These are phyloP conservation scores for Taiozyma sp. DNA, from an alignment of 1,139 yeast genomes.

Conservation along the genomic window DNA sequence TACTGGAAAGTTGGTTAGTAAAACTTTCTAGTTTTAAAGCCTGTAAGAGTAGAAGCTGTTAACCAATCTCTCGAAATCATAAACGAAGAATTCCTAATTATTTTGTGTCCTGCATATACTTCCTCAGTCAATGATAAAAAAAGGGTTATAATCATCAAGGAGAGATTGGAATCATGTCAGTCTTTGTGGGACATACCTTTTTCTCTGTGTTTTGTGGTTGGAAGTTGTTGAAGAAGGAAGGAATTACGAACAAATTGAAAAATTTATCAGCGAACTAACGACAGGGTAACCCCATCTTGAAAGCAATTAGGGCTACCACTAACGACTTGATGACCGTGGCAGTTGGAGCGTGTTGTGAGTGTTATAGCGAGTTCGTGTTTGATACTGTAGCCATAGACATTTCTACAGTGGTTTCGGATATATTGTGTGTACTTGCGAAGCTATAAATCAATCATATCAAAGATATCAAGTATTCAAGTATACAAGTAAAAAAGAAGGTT, in stretches of 20 bases:
- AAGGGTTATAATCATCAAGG: slow-evolving; percentile 28
- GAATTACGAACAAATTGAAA: background rate
- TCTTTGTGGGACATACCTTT: background rate
- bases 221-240: background rate
- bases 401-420: too few species aligned
- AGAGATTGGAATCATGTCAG: background rate
- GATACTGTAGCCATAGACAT: too few species aligned
- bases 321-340: too few species aligned
- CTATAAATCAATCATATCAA: too few species aligned
- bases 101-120: slow-evolving; percentile 60
- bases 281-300: background rate
- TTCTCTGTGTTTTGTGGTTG: background rate
- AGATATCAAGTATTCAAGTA: too few species aligned
- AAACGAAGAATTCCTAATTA: slow-evolving; percentile 61
- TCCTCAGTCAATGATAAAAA: slow-evolving; percentile 41
- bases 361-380: too few species aligned
- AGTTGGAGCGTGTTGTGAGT: too few species aligned
- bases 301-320: background rate
- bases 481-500: background rate
- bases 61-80: slow-evolving; percentile 32
- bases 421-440: too few species aligned
- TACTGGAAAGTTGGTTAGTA: background rate
- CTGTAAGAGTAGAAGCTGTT: background rate
- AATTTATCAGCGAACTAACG: background rate
- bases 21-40: background rate